Evolutionary conservation across 805 yeast species (phyloP).

Genomic region (Cyberlindnera saturnus): DNA sequence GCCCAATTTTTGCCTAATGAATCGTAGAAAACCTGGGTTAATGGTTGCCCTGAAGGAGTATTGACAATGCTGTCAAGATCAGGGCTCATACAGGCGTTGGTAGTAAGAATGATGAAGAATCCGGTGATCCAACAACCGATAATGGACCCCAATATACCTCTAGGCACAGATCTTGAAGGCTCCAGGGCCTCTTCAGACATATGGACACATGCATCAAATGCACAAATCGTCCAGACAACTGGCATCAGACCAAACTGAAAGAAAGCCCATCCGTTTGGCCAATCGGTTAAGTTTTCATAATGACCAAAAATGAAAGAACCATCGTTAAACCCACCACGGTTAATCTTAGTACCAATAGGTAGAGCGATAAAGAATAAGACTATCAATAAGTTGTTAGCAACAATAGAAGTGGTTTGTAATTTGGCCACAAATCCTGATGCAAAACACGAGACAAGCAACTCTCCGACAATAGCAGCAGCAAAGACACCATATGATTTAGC

Average conservation of each 20-base stretch:
- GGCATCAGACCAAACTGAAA: conserved; percentile 48
- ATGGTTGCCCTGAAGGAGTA: conserved; percentile 48
- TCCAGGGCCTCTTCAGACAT: conserved; percentile 65
- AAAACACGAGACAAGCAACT: conserved; percentile 34
- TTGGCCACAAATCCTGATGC: conserved; percentile 51
- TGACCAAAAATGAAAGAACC: conserved; percentile 50
- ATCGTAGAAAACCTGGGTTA: conserved; percentile 58
- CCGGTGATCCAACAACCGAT: conserved; percentile 52
- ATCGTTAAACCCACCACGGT: conserved; percentile 32
- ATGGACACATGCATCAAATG: conserved; percentile 65
- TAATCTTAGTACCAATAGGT: conserved; percentile 46
- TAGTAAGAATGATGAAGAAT: conserved; percentile 45
- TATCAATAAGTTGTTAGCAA: conserved; percentile 46
- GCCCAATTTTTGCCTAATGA: conserved; percentile 62
- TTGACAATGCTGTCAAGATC: conserved; percentile 27
- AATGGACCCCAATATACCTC: conserved; percentile 56
- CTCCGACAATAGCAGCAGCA: conserved; percentile 43
- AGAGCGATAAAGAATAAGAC: conserved; percentile 53
- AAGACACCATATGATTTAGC: conserved; percentile 50
- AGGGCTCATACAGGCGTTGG: conserved; percentile 41
- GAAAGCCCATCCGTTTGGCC: conserved; percentile 54
- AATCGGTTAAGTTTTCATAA: conserved; percentile 40
- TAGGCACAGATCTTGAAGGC: conserved; percentile 54
- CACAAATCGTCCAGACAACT: conserved; percentile 68
- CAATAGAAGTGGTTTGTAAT: conserved; percentile 54